Evolutionary conservation across 1,284 basidiomycete species (phyloP), one percentile per base, ranked within the genome.

Genomic region (Acaromyces ingoldii): DNA sequence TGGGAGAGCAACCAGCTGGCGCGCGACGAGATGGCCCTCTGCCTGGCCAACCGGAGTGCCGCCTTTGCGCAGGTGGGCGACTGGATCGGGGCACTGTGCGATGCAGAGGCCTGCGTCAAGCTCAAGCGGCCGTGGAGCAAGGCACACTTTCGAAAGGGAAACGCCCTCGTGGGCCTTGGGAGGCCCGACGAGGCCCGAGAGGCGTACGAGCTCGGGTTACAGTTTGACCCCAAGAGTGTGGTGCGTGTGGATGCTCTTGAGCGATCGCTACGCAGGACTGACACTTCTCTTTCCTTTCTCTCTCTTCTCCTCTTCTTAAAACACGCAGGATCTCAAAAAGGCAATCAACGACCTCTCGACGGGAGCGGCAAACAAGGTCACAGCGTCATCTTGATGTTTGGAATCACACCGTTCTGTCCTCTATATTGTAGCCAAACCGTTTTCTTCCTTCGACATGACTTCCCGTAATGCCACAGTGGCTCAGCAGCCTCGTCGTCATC

Each of bases 131-230:
- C 84, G 25, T 98, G 93, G 93, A 84, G 86, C 65, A 97, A 97
- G 76, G 93, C 91, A 0, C 90, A 97, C 75, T 95, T 93, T 80
- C 81, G 93, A 60, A 93, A 86, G 65, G 89, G 87, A 2, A 88
- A 87, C 74, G 91, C 93, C 0, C 79, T 97, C 40, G 79, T 87
- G 4, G 89, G 83, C n/a, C 78, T 98, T 51, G 80, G 81, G 11
- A 79, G 81, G 42, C 78, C 82, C 49, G 79, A 84, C 31, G 91
- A 95, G 49, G 92, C 91, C 2, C 83, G 82, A 58, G 88, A 92
- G 42, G 86, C 91, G 2, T 79, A 91, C 52, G 80, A 84, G 59
- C 80, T 91, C 11, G 92, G 92, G 0, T 76, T 96, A 58, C 85
- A 89, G 58, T 96, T 88, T 67, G 93, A 97, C 69, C 90, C 91